Evolutionary conservation across 2,329 filamentous ascomycete species (phyloP), one percentile per base, ranked within the genome.

Genomic region (Colletotrichum limetticola): DNA sequence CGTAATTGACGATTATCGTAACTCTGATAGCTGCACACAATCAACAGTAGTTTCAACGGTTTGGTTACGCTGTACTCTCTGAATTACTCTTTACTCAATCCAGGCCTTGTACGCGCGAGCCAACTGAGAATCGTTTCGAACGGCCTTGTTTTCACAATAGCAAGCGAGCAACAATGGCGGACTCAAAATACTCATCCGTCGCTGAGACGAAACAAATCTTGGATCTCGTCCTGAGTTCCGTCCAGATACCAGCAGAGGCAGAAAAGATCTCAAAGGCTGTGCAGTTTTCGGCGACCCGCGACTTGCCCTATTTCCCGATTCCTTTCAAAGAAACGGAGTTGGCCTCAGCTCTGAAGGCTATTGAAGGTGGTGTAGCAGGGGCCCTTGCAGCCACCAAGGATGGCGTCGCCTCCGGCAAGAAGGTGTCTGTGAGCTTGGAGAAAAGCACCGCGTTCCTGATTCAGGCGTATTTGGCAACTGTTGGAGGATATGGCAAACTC

Each of bases 261-360:
- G 75, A 71, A 11, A 75, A 79, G 7, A 75, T 72, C 32, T 32
- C 69, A 2, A 75, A 76, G 46, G 58, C 35, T 22, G 77, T 84
- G n/a, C 71, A 76, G 1, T 83, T 85, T 64, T 80, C 78, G 0
- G 80, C 81, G 14, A 72, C 76, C 4, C 79, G 78, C 19, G 81
- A 85, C 74, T 75, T 74, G 63, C 82, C 83, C 0, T 86, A 86
- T 74, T 87, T 86, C 37, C 85, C 85, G 0, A 86, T 85, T 14
- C 85, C 85, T 0, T 85, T 86, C 76, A 86, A 86, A 59, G 85
- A 87, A 75, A 86, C 84, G 0, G 85, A 87, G 71, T 79, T 83
- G 4, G 78, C 79, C 1, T 83, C 83, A 7, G 85, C 85, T 0
- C 75, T 86, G 22, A 87, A 86, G 69, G 84, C 84, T 0, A 76